Base-by-base conservation (phyloP, 2,329 filamentous ascomycete genomes). In the Botrytis sinoallii region DNA sequence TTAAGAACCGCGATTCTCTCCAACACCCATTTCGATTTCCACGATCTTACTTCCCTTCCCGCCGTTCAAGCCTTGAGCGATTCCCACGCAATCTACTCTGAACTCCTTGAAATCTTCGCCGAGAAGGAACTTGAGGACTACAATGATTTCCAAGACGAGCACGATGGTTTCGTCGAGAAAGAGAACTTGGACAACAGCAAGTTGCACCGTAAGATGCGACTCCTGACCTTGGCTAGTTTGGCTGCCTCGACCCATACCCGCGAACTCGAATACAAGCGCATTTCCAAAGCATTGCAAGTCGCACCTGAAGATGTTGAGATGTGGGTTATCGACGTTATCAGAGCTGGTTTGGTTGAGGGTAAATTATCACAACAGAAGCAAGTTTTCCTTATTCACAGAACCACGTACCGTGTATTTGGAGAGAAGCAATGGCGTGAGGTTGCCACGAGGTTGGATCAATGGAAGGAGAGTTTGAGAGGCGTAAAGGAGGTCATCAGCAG, bases 381-480 rank as follows among this genome's bases (percentile, higher is more conserved):
- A 82, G 93, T 95, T 76, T 98, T 99, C 88, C 88, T 98, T 71
- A 94, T 99, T 76, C 96, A 99, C 87, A 91, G 96, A 82, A 94
- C 94, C 80, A 97, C 94, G 75, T 98, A 98, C 88, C 92, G 96
- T 76, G 95, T 98, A 72, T 99, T 99, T 81, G 94, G 94, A 79
- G 94, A 97, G 86, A 97, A 97, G 88, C 96, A 99, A 86, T 99
- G 97, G 94, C 90, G 93, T 79, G 95, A 99, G 86, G 92, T 99
- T 71, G 93, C 94, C 75, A 93, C 92, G 76, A 89, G 95, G 76
- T 86, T 99, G 80, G 95, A 97, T 84, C 93, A 94, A 83, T 98
- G 95, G 95, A 91, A 92, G 83, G 88, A 89, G 79, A 95, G 93
- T 79, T 86, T 98, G 79, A 88, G 90, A 81, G 90, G 89, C 78